A percentile compares a stretch with the other conserved stretches of the same genome.
These are phyloP conservation scores for Myrica gale DNA, from an alignment of 306 rosid species.

Conservation along the genomic window DNA sequence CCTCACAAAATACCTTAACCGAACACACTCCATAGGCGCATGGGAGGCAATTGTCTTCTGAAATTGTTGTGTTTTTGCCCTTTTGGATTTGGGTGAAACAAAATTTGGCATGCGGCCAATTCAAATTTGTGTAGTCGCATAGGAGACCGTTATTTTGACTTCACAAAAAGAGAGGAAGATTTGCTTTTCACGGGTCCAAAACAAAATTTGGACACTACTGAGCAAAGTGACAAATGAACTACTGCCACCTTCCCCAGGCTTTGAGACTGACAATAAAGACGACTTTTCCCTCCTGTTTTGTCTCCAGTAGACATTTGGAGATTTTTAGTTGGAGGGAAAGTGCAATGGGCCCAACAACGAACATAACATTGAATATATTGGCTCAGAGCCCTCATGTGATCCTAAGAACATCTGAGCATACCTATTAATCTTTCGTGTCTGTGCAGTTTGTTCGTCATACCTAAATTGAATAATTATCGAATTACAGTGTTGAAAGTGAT, in stretches of 20 bases:
- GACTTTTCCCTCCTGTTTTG: not conserved
- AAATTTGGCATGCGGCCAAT: not conserved
- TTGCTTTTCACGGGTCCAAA: not conserved
- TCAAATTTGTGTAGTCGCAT: not conserved
- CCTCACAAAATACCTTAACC: too few relatives aligned
- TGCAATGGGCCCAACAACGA: not conserved
- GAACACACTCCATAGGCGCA: too few relatives aligned
- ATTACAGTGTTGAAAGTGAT: too few relatives aligned
- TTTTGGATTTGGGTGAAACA: too few relatives aligned
- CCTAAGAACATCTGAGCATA: too few relatives aligned
- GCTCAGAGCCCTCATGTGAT: too few relatives aligned
- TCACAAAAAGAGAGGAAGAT: not conserved
- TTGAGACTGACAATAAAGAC: slow-evolving; percentile 5
- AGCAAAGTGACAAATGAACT: slow-evolving; percentile 6
- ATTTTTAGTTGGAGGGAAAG: not conserved
- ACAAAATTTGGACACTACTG: not conserved
- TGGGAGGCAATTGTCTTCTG: too few relatives aligned
- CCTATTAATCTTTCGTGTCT: too few relatives aligned
- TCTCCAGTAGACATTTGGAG: not conserved
- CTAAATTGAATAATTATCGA: too few relatives aligned
- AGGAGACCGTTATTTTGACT: not conserved
- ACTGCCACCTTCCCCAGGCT: not conserved
- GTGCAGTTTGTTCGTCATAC: too few relatives aligned
- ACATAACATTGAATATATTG: too few relatives aligned
- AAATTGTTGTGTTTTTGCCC: too few relatives aligned